These are phyloP conservation scores for Cichorium intybus DNA, from an alignment of 140 eudicot species.

Conservation along the genomic window DNA sequence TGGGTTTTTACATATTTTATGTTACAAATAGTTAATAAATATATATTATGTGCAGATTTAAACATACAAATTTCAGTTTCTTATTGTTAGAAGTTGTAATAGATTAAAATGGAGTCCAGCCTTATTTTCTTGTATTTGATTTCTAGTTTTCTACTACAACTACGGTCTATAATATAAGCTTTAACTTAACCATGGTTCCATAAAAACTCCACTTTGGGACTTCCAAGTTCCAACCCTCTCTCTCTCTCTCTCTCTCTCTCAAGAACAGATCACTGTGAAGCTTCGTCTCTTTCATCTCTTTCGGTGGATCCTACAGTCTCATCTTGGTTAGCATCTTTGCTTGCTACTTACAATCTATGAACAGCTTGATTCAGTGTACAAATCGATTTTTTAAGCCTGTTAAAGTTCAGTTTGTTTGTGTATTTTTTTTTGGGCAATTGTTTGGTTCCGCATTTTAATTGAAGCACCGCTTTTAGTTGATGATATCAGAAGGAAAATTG, in stretches of 20 bases:
- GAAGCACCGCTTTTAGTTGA: not conserved
- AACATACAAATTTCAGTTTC: no score
- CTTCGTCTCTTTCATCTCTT: slow-evolving; percentile 10
- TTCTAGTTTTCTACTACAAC: slow-evolving; percentile 7
- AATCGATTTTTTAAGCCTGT: not conserved
- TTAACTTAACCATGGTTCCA: slow-evolving; percentile 31
- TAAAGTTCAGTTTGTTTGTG: not conserved
- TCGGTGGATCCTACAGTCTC: slow-evolving; percentile 19
- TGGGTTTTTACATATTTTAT: no score
- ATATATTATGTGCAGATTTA: no score
- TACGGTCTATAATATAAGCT: not conserved
- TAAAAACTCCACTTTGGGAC: slow-evolving; percentile 11
- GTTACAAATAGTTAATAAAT: no score
- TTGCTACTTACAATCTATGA: slow-evolving; percentile 5
- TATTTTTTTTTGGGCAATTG: not conserved
- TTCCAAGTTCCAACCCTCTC: slow-evolving; percentile 9
- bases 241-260: slow-evolving; percentile 10
- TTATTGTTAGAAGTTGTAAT: no score
- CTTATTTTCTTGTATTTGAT: not conserved
- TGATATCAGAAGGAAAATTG: not conserved
- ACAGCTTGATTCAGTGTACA: not conserved
- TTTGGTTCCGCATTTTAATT: slow-evolving; percentile 11
- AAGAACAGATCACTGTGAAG: slow-evolving; percentile 33
- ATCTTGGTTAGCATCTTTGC: slow-evolving; percentile 23
- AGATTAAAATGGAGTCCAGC: no score